Conservation (phyloP, 2,329 filamentous ascomycete genomes). For the Diaporthe humulicola region DNA sequence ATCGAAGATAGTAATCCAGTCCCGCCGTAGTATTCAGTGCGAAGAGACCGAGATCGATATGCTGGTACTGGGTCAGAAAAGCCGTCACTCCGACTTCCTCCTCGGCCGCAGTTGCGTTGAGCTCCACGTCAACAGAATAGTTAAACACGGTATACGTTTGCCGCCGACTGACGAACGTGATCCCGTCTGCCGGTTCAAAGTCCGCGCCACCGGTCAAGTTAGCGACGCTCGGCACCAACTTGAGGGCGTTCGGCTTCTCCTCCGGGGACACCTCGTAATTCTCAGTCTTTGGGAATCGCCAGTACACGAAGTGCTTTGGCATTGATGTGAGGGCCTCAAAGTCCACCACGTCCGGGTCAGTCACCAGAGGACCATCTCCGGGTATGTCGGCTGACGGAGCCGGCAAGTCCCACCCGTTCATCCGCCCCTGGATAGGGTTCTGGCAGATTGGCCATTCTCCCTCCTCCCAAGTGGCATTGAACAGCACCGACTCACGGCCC, state of each 20-base stretch:
- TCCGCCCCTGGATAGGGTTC: slow-evolving; percentile 55
- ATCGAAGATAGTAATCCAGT: slow-evolving; percentile 43
- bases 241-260: slow-evolving; percentile 41
- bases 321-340: slow-evolving; percentile 51
- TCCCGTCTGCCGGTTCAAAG: slow-evolving; percentile 43
- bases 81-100: slow-evolving; percentile 51
- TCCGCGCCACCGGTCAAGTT: slow-evolving; percentile 45
- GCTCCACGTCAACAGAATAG: slow-evolving; percentile 47
- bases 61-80: slow-evolving; percentile 50
- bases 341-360: slow-evolving; percentile 58
- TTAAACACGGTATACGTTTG: slow-evolving; percentile 51
- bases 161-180: slow-evolving; percentile 16
- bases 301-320: slow-evolving; percentile 49
- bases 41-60: slow-evolving; percentile 51
- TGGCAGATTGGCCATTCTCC: slow-evolving; percentile 62
- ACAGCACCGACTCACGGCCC: slow-evolving; percentile 67
- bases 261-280: slow-evolving; percentile 42
- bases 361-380: slow-evolving; percentile 57
- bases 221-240: slow-evolving; percentile 46
- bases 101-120: slow-evolving; percentile 42
- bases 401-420: slow-evolving; percentile 58
- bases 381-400: slow-evolving; percentile 48
- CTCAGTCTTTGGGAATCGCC: slow-evolving; percentile 44
- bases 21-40: slow-evolving; percentile 20
- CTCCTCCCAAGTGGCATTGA: slow-evolving; percentile 61